A percentile compares a stretch with the other conserved stretches of the same genome.
Conservation (phyloP, 768 basidiomycete genomes). For the Suillus cothurnatus region DNA sequence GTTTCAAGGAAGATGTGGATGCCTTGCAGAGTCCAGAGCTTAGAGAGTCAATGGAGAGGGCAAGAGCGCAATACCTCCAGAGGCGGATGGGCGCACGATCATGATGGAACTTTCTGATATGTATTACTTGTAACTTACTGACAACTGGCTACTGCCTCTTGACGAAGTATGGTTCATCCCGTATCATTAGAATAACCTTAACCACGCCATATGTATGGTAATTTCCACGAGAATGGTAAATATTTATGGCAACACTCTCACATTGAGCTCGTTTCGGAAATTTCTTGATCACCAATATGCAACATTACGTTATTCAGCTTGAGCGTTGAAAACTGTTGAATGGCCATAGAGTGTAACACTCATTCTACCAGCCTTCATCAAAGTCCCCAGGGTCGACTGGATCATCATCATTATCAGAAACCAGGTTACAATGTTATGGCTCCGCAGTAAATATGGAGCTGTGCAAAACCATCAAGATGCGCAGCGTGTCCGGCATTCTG, state of each 20-base stretch:
- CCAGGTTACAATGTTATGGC: background rate
- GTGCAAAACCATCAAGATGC: background rate
- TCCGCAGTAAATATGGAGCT: background rate
- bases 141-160: background rate
- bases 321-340: too few species aligned
- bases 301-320: too few species aligned
- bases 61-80: conserved; percentile 43
- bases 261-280: too few species aligned
- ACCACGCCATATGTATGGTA: too few species aligned
- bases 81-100: conserved; percentile 6
- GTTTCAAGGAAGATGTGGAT: conserved; percentile 47
- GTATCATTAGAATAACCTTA: background rate
- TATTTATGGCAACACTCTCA: too few species aligned
- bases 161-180: background rate
- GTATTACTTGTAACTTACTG: conserved; percentile 9
- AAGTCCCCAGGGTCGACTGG: too few species aligned
- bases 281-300: too few species aligned
- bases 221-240: too few species aligned
- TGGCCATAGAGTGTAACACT: too few species aligned
- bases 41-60: conserved; percentile 70
- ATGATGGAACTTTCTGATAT: conserved; percentile 1
- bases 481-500: background rate
- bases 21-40: conserved; percentile 67
- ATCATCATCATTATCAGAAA: too few species aligned
- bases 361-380: too few species aligned